Conservation (phyloP, 805 yeast genomes). For the Kazachstania viticola region DNA sequence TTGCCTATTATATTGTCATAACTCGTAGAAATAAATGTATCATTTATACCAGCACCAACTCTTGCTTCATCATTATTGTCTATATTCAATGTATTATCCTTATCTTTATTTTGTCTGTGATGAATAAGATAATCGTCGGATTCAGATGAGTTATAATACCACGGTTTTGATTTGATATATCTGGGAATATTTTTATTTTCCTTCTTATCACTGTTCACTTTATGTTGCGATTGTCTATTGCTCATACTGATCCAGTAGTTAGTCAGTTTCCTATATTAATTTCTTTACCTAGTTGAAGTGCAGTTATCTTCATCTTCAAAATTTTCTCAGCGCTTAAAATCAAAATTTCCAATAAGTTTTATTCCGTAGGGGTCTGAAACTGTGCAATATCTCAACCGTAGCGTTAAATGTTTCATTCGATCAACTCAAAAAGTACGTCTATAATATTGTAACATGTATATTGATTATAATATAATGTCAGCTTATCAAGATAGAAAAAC, state of each 20-base stretch:
- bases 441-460: too few relatives aligned
- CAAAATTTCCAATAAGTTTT: constrained; percentile 1
- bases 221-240: too few relatives aligned
- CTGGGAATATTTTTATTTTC: constrained; percentile 23
- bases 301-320: too few relatives aligned
- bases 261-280: too few relatives aligned
- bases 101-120: constrained; percentile 33
- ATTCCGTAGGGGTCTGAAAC: neutral
- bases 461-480: too few relatives aligned
- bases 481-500: too few relatives aligned
- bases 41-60: constrained; percentile 46
- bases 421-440: too few relatives aligned
- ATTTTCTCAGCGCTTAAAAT: too few relatives aligned
- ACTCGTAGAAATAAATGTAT: constrained; percentile 26
- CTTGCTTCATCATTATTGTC: constrained; percentile 40
- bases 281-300: too few relatives aligned
- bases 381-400: neutral
- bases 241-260: too few relatives aligned
- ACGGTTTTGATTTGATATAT: constrained; percentile 25
- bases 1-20: neutral
- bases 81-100: constrained; percentile 27
- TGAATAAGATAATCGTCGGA: constrained; percentile 41
- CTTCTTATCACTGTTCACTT: neutral
- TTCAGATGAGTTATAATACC: constrained; percentile 24
- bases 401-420: too few relatives aligned